These are phyloP conservation scores for Penstemon barbatus DNA, from an alignment of 257 asterid species.

Conservation along the genomic window DNA sequence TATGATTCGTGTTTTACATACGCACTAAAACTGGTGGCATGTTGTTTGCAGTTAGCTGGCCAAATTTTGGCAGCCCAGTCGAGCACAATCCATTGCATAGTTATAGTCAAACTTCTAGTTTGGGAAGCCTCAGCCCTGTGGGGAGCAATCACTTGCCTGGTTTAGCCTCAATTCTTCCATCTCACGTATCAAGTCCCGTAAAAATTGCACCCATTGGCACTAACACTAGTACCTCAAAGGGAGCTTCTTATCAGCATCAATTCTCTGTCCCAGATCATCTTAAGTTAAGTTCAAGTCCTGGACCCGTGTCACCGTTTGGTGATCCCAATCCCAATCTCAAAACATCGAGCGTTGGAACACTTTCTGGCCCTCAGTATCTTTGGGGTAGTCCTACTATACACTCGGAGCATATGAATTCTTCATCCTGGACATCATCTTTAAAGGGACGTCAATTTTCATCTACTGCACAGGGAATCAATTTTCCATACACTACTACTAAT, in stretches of 20 bases:
- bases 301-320: slow-evolving; percentile 43
- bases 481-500: slow-evolving; percentile 41
- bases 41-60: slow-evolving; percentile 57
- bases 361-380: slow-evolving; percentile 53
- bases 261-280: slow-evolving; percentile 48
- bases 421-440: slow-evolving; percentile 57
- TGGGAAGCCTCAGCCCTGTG: slow-evolving; percentile 38
- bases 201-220: slow-evolving; percentile 45
- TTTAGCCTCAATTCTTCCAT: slow-evolving; percentile 53
- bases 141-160: slow-evolving; percentile 46
- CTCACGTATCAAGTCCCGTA: slow-evolving; percentile 37
- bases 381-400: slow-evolving; percentile 62
- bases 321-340: slow-evolving; percentile 39
- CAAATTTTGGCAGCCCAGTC: slow-evolving; percentile 50
- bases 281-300: slow-evolving; percentile 39
- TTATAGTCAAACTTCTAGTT: slow-evolving; percentile 39
- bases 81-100: slow-evolving; percentile 43
- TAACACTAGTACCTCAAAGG: slow-evolving; percentile 21
- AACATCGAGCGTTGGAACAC: slow-evolving; percentile 43
- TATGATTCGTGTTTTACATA: neutral
- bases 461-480: slow-evolving; percentile 36
- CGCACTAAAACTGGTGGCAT: neutral
- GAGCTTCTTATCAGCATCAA: slow-evolving; percentile 39
- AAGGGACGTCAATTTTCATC: slow-evolving; percentile 37
- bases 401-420: slow-evolving; percentile 38